Evolutionary conservation across 2,329 filamentous ascomycete genomes (phyloP).

Genomic region (Lachnellula hyalina): DNA sequence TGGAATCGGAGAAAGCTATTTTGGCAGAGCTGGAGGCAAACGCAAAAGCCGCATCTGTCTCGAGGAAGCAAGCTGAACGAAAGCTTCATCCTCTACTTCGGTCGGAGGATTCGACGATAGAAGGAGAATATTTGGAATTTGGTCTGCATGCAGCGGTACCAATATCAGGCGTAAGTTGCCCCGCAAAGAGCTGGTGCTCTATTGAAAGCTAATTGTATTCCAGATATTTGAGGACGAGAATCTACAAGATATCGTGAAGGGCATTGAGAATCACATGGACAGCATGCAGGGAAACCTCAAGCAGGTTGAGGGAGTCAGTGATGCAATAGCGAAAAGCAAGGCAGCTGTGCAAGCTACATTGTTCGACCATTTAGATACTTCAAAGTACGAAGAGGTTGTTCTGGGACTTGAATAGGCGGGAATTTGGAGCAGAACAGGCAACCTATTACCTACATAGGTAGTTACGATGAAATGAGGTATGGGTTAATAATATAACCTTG

Average conservation of each 20-base stretch:
- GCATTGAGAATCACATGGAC: slow-evolving; percentile 29
- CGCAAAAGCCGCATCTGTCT: slow-evolving; percentile 47
- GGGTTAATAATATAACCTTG: background rate
- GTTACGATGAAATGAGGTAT: background rate
- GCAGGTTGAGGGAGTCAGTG: slow-evolving; percentile 27
- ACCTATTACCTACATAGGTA: no score
- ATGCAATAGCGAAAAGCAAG: slow-evolving; percentile 27
- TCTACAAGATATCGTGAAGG: slow-evolving; percentile 22
- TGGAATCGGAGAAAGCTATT: slow-evolving; percentile 50
- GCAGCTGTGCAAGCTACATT: slow-evolving; percentile 29
- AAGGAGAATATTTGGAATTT: slow-evolving; percentile 14
- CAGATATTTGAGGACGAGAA: slow-evolving; percentile 25
- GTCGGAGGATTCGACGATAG: slow-evolving; percentile 4
- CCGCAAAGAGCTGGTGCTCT: background rate
- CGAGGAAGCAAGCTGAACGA: slow-evolving; percentile 41
- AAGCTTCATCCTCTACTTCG: slow-evolving; percentile 31
- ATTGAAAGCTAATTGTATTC: slow-evolving; percentile 13
- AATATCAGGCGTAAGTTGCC: slow-evolving; percentile 19
- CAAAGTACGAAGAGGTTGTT: slow-evolving; percentile 29
- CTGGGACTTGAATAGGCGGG: slow-evolving; percentile 20
- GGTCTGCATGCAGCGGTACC: slow-evolving; percentile 1
- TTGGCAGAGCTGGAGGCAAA: slow-evolving; percentile 50
- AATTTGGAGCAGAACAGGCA: background rate
- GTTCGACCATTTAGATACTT: slow-evolving; percentile 26
- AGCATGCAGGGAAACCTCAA: slow-evolving; percentile 30